These are phyloP conservation scores for Leucosporidium yakuticum DNA, from an alignment of 768 basidiomycete species.

Conservation along the genomic window DNA sequence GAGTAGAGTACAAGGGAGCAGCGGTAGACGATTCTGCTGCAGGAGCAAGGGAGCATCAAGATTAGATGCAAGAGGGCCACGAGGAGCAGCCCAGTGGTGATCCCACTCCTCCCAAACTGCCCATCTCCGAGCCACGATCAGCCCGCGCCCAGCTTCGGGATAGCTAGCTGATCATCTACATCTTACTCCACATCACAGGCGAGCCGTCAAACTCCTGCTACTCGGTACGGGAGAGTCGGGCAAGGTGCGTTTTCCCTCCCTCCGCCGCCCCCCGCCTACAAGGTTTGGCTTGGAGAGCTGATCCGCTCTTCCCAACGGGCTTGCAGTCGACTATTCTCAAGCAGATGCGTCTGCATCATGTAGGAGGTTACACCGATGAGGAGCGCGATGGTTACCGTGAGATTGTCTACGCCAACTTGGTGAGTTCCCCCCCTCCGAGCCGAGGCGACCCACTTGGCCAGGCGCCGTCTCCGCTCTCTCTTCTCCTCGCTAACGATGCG, in stretches of 20 bases:
- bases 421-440: slow-evolving; percentile 5
- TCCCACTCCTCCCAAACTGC: no score
- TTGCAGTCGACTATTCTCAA: slow-evolving; percentile 81
- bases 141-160: no score
- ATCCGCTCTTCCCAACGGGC: background rate
- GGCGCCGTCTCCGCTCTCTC: background rate
- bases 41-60: no score
- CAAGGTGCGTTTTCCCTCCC: slow-evolving; percentile 16
- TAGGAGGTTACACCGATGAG: slow-evolving; percentile 65
- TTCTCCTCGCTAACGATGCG: no score
- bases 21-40: background rate
- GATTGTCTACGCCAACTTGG: slow-evolving; percentile 87
- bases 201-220: slow-evolving; percentile 31
- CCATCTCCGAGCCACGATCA: no score
- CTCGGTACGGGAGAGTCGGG: slow-evolving; percentile 39
- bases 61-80: slow-evolving; percentile 1
- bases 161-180: background rate
- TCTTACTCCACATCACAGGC: slow-evolving; percentile 1
- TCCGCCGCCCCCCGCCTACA: background rate
- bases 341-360: slow-evolving; percentile 96
- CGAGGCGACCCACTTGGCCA: background rate
- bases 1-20: no score
- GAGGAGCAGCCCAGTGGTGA: no score
- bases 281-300: no score
- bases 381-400: slow-evolving; percentile 93